These are phyloP conservation scores for Collybiopsis luxurians DNA, from an alignment of 768 basidiomycete species.

Conservation along the genomic window DNA sequence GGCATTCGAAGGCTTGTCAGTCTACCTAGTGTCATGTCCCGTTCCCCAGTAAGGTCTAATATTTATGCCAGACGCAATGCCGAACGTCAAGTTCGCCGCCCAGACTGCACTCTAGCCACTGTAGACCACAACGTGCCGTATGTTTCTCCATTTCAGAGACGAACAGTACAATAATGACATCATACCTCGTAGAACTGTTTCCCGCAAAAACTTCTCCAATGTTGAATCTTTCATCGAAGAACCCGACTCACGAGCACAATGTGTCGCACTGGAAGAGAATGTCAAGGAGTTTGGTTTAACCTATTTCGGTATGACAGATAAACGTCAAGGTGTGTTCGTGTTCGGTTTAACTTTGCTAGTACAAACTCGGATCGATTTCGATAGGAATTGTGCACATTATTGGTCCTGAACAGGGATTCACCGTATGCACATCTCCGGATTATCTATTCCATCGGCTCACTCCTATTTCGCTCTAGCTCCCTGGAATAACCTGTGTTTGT, in stretches of 20 bases:
- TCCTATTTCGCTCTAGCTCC: constrained; percentile 41
- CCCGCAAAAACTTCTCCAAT: constrained; percentile 72
- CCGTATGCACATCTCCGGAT: constrained; percentile 37
- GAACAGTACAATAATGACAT: neutral
- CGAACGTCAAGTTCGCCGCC: constrained; percentile 71
- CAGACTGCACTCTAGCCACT: constrained; percentile 88
- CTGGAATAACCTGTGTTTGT: constrained; percentile 82
- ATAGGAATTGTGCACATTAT: constrained; percentile 85
- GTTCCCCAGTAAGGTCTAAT: constrained; percentile 10
- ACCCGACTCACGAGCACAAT: constrained; percentile 84
- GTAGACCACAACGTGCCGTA: constrained; percentile 89
- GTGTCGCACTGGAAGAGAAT: constrained; percentile 80
- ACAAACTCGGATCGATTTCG: constrained; percentile 1
- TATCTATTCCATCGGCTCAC: neutral
- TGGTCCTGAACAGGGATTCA: constrained; percentile 93
- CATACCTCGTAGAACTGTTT: constrained; percentile 52
- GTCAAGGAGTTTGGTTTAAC: constrained; percentile 90
- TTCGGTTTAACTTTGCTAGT: neutral
- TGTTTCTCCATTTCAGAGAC: constrained; percentile 24
- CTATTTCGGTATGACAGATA: constrained; percentile 89
- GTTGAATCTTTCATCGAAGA: constrained; percentile 76
- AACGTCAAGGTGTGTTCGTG: constrained; percentile 78
- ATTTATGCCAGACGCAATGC: constrained; percentile 56
- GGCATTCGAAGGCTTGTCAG: constrained; percentile 84
- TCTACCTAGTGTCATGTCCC: constrained; percentile 6